These are phyloP conservation scores for Termitomyces sp. DNA, from an alignment of 768 basidiomycete species.

Conservation along the genomic window DNA sequence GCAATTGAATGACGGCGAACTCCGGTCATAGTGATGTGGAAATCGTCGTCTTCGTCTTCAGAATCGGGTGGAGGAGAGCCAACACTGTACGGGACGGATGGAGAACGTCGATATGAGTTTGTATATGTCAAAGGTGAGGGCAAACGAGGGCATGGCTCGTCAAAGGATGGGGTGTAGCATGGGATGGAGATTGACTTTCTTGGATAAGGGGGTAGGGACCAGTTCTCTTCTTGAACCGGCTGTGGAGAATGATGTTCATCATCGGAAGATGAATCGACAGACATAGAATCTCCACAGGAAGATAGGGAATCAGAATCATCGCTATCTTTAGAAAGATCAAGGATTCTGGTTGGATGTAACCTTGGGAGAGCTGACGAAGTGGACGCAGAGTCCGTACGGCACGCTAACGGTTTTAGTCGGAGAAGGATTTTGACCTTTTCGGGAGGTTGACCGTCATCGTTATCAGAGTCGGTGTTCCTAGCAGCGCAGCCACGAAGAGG, in stretches of 20 bases:
- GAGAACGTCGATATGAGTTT: slow-evolving; percentile 43
- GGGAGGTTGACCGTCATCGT: slow-evolving; percentile 36
- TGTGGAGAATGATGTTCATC: slow-evolving; percentile 13
- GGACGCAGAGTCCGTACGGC: slow-evolving; percentile 13
- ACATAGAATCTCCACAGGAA: slow-evolving; percentile 35
- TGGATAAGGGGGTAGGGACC: slow-evolving; percentile 52
- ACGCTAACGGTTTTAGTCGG: slow-evolving; percentile 47
- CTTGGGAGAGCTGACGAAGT: slow-evolving; percentile 21
- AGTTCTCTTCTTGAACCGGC: slow-evolving; percentile 30
- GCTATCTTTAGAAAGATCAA: slow-evolving; percentile 37
- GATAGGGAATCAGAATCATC: slow-evolving; percentile 30
- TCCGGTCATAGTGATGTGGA: slow-evolving; percentile 37
- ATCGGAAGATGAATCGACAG: slow-evolving; percentile 34
- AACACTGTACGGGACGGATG: slow-evolving; percentile 48
- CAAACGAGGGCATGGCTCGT: slow-evolving; percentile 26
- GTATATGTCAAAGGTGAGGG: slow-evolving; percentile 17
- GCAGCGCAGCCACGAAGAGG: slow-evolving; percentile 31
- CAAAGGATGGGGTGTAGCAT: slow-evolving; percentile 40
- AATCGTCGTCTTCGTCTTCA: slow-evolving; percentile 53
- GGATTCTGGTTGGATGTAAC: slow-evolving; percentile 15
- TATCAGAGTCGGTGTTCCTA: slow-evolving; percentile 24
- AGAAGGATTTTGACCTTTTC: slow-evolving; percentile 70
- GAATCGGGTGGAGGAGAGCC: slow-evolving; percentile 73
- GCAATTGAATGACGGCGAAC: slow-evolving; percentile 26
- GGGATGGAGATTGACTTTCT: slow-evolving; percentile 54